A percentile compares a stretch with the other conserved stretches of the same genome.
Conservation (phyloP, 371 early-diverging fungal genomes). For the Modicella reniformis region DNA sequence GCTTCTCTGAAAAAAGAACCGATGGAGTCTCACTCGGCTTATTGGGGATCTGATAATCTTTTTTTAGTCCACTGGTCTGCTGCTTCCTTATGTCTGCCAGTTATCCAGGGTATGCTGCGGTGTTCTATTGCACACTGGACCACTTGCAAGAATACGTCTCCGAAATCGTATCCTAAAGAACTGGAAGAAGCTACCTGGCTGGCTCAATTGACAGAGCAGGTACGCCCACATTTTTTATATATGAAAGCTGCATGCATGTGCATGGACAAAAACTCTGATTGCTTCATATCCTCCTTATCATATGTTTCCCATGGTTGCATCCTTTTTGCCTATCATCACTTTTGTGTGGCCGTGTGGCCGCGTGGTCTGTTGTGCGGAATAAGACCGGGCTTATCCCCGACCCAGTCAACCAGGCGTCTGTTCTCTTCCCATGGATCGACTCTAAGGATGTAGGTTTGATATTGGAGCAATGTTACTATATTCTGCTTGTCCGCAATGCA, state of each 20-base stretch:
- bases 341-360: background rate
- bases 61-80: constrained; percentile 20
- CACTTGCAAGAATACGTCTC: constrained; percentile 38
- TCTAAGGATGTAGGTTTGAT: constrained; percentile 43
- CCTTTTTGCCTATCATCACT: background rate
- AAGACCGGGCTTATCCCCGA: constrained; percentile 49
- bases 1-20: too few species aligned
- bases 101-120: constrained; percentile 46
- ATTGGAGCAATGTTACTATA: constrained; percentile 49
- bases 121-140: constrained; percentile 50
- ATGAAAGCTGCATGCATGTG: background rate
- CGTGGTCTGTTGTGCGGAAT: background rate
- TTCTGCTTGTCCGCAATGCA: constrained; percentile 39
- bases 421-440: constrained; percentile 41
- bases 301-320: constrained; percentile 1
- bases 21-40: too few species aligned
- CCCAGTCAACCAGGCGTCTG: constrained; percentile 38
- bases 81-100: constrained; percentile 33
- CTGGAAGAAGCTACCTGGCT: constrained; percentile 45
- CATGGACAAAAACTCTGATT: background rate
- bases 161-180: constrained; percentile 45
- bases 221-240: background rate
- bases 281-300: background rate
- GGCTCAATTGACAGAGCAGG: constrained; percentile 42
- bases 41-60: too few species aligned